phyloP scores from a whole-genome alignment of 805 yeast genomes.

The Lipomyces yamanashiensis region DNA sequence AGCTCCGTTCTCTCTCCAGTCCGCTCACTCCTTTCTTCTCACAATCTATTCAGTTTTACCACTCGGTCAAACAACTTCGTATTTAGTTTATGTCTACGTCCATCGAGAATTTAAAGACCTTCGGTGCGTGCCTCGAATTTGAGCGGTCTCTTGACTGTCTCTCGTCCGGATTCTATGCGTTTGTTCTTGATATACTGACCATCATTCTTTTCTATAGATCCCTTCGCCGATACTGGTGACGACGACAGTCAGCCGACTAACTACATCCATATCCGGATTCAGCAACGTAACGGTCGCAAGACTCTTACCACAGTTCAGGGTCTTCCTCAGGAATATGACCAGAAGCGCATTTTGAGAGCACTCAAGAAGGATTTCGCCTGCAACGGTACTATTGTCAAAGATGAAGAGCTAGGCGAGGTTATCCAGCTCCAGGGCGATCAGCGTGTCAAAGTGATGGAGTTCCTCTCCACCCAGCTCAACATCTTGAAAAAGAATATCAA shows the following conservation, averaged over 20 bases:
- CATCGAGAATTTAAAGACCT: conserved; percentile 68
- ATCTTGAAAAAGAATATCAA: conserved; percentile 95
- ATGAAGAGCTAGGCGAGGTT: conserved; percentile 93
- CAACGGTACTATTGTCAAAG: conserved; percentile 97
- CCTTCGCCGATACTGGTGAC: conserved; percentile 99
- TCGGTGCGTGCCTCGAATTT: conserved; percentile 41
- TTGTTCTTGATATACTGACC: neutral
- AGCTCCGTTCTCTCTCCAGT: neutral
- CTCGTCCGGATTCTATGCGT: neutral
- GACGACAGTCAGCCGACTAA: conserved; percentile 93
- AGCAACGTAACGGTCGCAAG: conserved; percentile 99
- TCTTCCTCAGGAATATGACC: conserved; percentile 90
- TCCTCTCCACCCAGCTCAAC: conserved; percentile 81
- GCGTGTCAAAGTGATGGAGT: conserved; percentile 94
- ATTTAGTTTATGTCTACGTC: conserved; percentile 62
- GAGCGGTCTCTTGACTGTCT: neutral
- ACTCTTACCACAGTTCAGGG: conserved; percentile 99
- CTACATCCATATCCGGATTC: conserved; percentile 94
- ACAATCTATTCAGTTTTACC: conserved; percentile 11
- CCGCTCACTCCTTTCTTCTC: conserved; percentile 7
- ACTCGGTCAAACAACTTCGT: conserved; percentile 18
- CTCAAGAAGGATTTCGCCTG: conserved; percentile 98
- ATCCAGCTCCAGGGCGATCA: conserved; percentile 99
- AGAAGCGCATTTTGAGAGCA: conserved; percentile 89
- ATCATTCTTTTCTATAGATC: conserved; percentile 55